Percentiles rank a stretch among this genome's conserved stretches.
These are phyloP conservation scores for Cladosporium oxysporum DNA, from an alignment of 2,329 filamentous ascomycete species.

Conservation along the genomic window DNA sequence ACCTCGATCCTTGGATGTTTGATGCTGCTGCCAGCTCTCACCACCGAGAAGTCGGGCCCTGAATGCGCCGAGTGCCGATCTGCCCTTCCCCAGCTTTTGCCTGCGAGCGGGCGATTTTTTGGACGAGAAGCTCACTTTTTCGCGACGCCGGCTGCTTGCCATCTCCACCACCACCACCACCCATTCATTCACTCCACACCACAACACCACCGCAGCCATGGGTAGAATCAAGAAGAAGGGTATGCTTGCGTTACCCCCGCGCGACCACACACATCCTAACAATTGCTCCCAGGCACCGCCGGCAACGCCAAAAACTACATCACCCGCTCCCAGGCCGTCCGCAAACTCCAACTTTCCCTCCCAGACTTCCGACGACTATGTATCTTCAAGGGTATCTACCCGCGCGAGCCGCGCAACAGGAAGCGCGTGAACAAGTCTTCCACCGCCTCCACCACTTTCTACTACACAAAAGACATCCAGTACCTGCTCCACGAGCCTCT, in stretches of 20 bases:
- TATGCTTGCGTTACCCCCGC: conserved; percentile 34
- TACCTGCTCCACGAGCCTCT: conserved; percentile 97
- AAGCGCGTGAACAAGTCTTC: conserved; percentile 94
- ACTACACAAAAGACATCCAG: conserved; percentile 92
- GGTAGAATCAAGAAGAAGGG: conserved; percentile 87
- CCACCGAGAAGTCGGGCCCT: background rate
- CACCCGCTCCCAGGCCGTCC: conserved; percentile 92
- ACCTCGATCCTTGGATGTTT: background rate
- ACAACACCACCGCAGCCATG: conserved; percentile 50
- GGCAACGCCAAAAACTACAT: conserved; percentile 98
- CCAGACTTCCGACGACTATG: conserved; percentile 97
- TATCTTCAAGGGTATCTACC: conserved; percentile 99
- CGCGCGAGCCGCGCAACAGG: conserved; percentile 92
- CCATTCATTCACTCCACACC: background rate
- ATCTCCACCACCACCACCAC: conserved; percentile 9
- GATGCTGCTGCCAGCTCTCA: background rate
- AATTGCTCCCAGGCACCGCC: conserved; percentile 62
- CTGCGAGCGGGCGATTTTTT: conserved; percentile 10
- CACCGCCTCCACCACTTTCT: conserved; percentile 88
- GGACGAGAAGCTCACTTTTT: conserved; percentile 19
- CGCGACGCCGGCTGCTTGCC: background rate
- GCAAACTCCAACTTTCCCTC: conserved; percentile 95
- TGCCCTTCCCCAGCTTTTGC: conserved; percentile 16
- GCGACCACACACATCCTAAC: conserved; percentile 21
- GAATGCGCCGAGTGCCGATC: conserved; percentile 9